Percentiles rank a stretch among this genome's conserved stretches.
Evolutionary conservation across 495 filamentous ascomycete genomes (phyloP).

Genomic region (Podospora didyma): DNA sequence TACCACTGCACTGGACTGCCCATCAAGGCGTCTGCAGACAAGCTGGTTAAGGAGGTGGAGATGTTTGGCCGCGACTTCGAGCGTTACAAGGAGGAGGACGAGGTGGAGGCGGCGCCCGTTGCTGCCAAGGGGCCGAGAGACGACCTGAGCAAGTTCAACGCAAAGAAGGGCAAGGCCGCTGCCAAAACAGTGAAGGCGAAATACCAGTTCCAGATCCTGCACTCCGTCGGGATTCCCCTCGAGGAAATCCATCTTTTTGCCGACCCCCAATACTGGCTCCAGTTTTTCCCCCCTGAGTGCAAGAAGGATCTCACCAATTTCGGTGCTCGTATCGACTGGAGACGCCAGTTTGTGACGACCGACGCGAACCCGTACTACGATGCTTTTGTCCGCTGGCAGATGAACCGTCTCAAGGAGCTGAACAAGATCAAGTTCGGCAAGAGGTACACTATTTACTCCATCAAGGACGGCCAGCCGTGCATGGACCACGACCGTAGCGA

Average conservation of each 20-base stretch:
- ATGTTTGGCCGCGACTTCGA: constrained; percentile 88
- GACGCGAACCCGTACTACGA: constrained; percentile 89
- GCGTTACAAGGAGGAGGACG: constrained; percentile 57
- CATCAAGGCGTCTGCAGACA: constrained; percentile 96
- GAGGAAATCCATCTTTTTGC: constrained; percentile 83
- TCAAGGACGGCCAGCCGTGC: constrained; percentile 88
- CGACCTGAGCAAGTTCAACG: constrained; percentile 85
- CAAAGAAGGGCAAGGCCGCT: constrained; percentile 91
- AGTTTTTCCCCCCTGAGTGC: constrained; percentile 71
- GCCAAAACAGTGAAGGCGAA: constrained; percentile 87
- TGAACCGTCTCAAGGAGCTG: constrained; percentile 74
- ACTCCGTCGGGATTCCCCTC: constrained; percentile 70
- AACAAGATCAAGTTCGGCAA: constrained; percentile 82
- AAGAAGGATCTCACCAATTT: constrained; percentile 67
- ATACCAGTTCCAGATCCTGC: constrained; percentile 53
- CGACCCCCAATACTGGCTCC: constrained; percentile 71
- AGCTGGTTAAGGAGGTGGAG: constrained; percentile 81
- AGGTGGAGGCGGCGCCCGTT: constrained; percentile 11
- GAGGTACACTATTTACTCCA: constrained; percentile 72
- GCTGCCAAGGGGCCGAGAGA: constrained; percentile 41
- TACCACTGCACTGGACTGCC: constrained; percentile 98
- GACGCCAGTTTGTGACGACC: constrained; percentile 74
- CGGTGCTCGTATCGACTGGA: constrained; percentile 76
- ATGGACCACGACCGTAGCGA: constrained; percentile 89
- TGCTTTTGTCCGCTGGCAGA: constrained; percentile 84